A percentile compares a stretch with the other conserved stretches of the same genome.
phyloP scores from a whole-genome alignment of 441 rosid species.

The Erodium moschatum region DNA sequence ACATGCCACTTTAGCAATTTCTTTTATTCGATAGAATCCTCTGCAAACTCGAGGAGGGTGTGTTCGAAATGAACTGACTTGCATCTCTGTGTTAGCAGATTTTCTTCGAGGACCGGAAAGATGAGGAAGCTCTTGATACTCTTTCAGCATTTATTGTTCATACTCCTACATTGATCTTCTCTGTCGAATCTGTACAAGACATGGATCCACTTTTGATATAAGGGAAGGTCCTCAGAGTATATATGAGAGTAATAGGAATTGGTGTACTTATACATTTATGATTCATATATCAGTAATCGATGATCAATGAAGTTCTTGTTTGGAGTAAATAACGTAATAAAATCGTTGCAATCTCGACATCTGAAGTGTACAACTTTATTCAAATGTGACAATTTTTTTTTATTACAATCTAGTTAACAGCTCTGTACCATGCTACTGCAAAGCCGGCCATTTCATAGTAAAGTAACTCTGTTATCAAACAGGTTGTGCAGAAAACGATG shows the following conservation, averaged over 20 bases:
- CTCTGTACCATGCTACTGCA: slow-evolving; percentile 33
- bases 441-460: slow-evolving; percentile 20
- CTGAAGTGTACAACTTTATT: too few relatives aligned
- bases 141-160: neutral
- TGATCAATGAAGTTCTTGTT: neutral
- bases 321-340: neutral
- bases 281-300: neutral
- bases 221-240: neutral
- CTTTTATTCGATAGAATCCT: too few relatives aligned
- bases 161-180: neutral
- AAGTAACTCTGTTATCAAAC: slow-evolving; percentile 14
- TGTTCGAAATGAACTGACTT: neutral
- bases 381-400: too few relatives aligned
- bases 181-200: neutral
- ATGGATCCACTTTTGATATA: neutral
- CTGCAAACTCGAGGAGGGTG: too few relatives aligned
- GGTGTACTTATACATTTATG: neutral
- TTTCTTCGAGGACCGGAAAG: neutral
- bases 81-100: neutral
- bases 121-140: neutral
- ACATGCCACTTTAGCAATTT: too few relatives aligned
- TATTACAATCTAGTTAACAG: slow-evolving; percentile 13
- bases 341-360: neutral
- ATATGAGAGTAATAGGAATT: neutral
- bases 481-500: slow-evolving; percentile 20